A percentile compares a stretch with the other conserved stretches of the same genome.
Conservation (phyloP, 805 yeast species). For the Scheffersomyces amazonensis region DNA sequence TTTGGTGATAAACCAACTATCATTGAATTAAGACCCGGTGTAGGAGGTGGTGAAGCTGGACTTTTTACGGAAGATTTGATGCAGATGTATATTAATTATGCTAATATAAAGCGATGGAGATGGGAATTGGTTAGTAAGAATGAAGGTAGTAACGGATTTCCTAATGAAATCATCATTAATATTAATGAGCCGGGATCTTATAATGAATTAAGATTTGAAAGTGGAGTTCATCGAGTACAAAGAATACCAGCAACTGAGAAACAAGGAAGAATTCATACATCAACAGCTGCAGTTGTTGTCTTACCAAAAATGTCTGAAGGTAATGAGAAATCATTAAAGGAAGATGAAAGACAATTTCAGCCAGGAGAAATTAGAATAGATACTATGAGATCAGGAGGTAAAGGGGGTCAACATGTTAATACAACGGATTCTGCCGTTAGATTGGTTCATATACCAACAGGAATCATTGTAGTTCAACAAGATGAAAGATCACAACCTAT, state of each 20-base stretch:
- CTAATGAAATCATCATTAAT: conserved; percentile 70
- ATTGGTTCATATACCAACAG: conserved; percentile 87
- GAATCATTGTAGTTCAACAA: conserved; percentile 84
- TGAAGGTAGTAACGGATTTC: conserved; percentile 58
- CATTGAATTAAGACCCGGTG: conserved; percentile 88
- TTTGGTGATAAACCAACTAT: conserved; percentile 76
- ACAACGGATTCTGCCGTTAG: conserved; percentile 97
- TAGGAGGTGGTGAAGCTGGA: conserved; percentile 93
- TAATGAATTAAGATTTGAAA: conserved; percentile 71
- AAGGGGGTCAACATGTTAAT: conserved; percentile 98
- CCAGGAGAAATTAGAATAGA: conserved; percentile 90
- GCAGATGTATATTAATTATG: conserved; percentile 76
- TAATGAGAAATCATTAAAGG: conserved; percentile 40
- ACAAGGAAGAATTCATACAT: conserved; percentile 92
- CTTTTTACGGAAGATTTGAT: conserved; percentile 79
- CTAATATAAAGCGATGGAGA: conserved; percentile 66
- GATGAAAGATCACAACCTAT: conserved; percentile 94
- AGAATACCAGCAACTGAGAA: conserved; percentile 90
- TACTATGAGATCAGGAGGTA: conserved; percentile 96
- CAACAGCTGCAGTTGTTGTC: conserved; percentile 94
- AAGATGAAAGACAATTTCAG: conserved; percentile 67
- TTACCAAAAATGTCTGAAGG: conserved; percentile 75
- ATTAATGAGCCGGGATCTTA: conserved; percentile 78
- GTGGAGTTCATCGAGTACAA: conserved; percentile 96
- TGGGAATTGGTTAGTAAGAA: conserved; percentile 55